Conservation (phyloP, 495 filamentous ascomycete species). For the Wilcoxina mikolae region DNA sequence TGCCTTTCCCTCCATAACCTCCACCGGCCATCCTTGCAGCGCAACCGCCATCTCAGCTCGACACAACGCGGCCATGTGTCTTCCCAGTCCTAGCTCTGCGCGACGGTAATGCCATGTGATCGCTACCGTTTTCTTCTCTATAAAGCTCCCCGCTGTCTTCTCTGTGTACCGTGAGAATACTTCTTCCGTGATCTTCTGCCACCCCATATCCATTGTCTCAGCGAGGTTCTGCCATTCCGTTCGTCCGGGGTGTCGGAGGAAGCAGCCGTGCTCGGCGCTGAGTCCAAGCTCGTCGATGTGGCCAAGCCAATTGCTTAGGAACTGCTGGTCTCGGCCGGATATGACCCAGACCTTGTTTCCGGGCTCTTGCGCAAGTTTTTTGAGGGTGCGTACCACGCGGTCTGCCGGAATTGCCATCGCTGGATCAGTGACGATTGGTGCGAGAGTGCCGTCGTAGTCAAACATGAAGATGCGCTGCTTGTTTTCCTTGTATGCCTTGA, state of each 20-base stretch:
- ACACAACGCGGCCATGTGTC: conserved; percentile 59
- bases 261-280: conserved; percentile 90
- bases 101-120: conserved; percentile 95
- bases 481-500: conserved; percentile 56
- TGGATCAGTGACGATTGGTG: conserved; percentile 83
- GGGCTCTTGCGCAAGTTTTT: conserved; percentile 60
- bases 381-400: conserved; percentile 61
- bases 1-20: conserved; percentile 90
- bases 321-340: conserved; percentile 77
- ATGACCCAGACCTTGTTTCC: conserved; percentile 95
- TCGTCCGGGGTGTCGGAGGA: conserved; percentile 60
- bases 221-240: conserved; percentile 75
- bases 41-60: conserved; percentile 58
- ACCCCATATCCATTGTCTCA: conserved; percentile 68
- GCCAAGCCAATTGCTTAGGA: conserved; percentile 73
- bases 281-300: conserved; percentile 73
- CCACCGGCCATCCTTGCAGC: conserved; percentile 68
- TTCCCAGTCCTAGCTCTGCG: conserved; percentile 68
- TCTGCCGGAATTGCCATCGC: conserved; percentile 74
- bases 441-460: conserved; percentile 97
- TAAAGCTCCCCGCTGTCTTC: conserved; percentile 69
- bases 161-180: conserved; percentile 76
- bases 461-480: conserved; percentile 81
- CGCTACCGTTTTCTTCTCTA: conserved; percentile 81
- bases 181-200: conserved; percentile 67